These are phyloP conservation scores for Dendrobium officinale DNA, from an alignment of 106 monocot species.

Conservation along the genomic window DNA sequence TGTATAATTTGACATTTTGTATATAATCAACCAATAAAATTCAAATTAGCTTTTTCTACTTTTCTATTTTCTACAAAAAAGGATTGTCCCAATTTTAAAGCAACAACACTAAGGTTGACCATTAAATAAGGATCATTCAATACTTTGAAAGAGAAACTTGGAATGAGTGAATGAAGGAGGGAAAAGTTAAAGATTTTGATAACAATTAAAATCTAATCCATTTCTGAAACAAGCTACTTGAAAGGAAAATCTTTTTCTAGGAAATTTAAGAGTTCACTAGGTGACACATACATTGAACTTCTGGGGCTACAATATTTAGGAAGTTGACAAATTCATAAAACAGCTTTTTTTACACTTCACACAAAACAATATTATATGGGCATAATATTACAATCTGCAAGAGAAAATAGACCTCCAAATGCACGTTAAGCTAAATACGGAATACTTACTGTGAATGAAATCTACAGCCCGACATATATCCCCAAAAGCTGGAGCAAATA, in stretches of 20 bases:
- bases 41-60: too few species aligned
- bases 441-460: conserved; percentile 65
- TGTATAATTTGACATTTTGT: too few species aligned
- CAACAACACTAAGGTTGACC: not conserved
- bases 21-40: too few species aligned
- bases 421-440: conserved; percentile 3
- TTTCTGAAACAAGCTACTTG: not conserved
- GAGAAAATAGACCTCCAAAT: not conserved
- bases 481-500: conserved; percentile 73
- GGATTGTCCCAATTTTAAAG: not conserved
- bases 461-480: conserved; percentile 82
- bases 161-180: not conserved
- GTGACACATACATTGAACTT: not conserved
- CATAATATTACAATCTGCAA: not conserved
- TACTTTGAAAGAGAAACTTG: not conserved
- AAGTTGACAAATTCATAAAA: not conserved
- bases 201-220: not conserved
- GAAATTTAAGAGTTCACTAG: not conserved
- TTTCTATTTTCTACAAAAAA: too few species aligned
- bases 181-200: not conserved
- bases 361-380: not conserved
- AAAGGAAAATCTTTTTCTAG: not conserved
- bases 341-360: not conserved
- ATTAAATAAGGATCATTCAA: not conserved
- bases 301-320: not conserved